These are phyloP conservation scores for Rosa rugosa DNA, from an alignment of 306 rosid genomes.

Conservation along the genomic window DNA sequence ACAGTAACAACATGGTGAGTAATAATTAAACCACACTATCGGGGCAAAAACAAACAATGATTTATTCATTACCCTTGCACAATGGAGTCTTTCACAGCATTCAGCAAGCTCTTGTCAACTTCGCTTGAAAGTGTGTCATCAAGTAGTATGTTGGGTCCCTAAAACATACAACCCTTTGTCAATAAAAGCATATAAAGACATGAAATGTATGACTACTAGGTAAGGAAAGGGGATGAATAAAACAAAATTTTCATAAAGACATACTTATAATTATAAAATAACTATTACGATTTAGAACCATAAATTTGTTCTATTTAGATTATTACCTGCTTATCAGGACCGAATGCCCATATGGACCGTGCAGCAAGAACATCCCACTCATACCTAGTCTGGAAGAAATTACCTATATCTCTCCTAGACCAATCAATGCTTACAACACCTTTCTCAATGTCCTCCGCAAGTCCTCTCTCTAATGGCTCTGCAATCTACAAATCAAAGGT, in stretches of 20 bases:
- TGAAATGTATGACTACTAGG: not conserved
- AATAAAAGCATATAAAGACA: conserved; percentile 9
- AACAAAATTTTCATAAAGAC: not conserved
- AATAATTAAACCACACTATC: conserved; percentile 11
- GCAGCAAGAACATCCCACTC: conserved; percentile 99
- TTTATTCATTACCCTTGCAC: conserved; percentile 82
- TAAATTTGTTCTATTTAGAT: not conserved
- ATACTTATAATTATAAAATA: not conserved
- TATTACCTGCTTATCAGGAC: conserved; percentile 96
- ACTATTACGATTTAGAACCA: not conserved
- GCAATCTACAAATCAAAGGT: conserved; percentile 62
- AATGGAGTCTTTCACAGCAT: conserved; percentile 91
- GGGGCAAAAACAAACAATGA: conserved; percentile 1
- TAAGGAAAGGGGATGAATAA: not conserved
- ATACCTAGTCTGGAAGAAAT: conserved; percentile 89
- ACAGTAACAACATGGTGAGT: conserved; percentile 22
- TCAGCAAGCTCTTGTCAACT: conserved; percentile 83
- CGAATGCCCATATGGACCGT: conserved; percentile 97
- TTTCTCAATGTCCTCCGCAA: conserved; percentile 97
- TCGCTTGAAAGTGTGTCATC: conserved; percentile 95
- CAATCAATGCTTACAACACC: conserved; percentile 94
- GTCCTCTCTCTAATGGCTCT: conserved; percentile 95
- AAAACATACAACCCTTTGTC: conserved; percentile 23
- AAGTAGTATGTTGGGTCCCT: conserved; percentile 95
- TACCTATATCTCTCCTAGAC: conserved; percentile 86